Conservation (phyloP, 140 eudicot species). For the Flaveria floridana region DNA sequence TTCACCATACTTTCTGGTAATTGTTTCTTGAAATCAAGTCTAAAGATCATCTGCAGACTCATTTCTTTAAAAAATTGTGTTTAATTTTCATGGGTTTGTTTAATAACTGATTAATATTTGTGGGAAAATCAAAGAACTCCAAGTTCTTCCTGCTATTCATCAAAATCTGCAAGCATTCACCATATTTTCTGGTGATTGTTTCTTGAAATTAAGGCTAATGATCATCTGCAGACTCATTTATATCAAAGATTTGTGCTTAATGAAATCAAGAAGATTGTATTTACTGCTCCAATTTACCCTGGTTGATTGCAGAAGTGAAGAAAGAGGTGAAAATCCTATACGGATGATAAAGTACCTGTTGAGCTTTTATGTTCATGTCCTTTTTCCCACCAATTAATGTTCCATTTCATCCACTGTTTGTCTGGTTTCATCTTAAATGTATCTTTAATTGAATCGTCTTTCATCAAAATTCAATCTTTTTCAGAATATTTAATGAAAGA, state of each 20-base stretch:
- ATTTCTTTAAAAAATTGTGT: not conserved
- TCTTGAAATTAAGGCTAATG: too few species aligned
- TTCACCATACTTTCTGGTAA: not conserved
- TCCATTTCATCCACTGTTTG: too few species aligned
- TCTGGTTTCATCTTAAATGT: not conserved
- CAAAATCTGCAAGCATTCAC: too few species aligned
- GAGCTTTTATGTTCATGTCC: too few species aligned
- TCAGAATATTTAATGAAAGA: not conserved
- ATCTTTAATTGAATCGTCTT: not conserved
- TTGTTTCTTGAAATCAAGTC: conserved; percentile 1
- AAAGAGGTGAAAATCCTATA: conserved; percentile 22
- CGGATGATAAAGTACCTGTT: conserved; percentile 24
- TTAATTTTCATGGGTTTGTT: too few species aligned
- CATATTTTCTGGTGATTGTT: too few species aligned
- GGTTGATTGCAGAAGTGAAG: conserved; percentile 27
- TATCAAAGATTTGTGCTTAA: too few species aligned
- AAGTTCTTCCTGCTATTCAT: too few species aligned
- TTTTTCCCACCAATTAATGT: too few species aligned
- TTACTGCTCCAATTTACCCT: conserved; percentile 24
- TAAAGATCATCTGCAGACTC: not conserved
- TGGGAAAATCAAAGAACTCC: too few species aligned
- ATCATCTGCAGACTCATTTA: too few species aligned
- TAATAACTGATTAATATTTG: too few species aligned
- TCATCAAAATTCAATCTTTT: conserved; percentile 24
- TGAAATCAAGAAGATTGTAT: not conserved